Percentiles rank a stretch among this genome's conserved stretches.
Evolutionary conservation across 495 filamentous ascomycete genomes (phyloP).

Genomic region (Sordaria brevicollis): DNA sequence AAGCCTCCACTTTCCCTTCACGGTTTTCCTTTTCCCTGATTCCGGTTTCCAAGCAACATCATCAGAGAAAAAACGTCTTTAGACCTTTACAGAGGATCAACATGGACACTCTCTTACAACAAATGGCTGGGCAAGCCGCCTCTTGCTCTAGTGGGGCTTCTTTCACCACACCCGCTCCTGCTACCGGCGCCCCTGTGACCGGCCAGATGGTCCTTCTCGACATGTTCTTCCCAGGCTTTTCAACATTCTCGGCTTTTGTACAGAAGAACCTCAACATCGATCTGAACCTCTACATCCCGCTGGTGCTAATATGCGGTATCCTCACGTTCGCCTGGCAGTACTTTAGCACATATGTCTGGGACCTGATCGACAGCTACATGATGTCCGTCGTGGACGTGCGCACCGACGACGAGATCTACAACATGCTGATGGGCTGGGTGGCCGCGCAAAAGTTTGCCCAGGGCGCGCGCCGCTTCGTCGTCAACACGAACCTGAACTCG

Average conservation of each 20-base stretch:
- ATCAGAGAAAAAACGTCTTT: not conserved
- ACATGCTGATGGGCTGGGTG: conserved; percentile 61
- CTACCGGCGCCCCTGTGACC: not conserved
- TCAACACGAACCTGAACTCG: conserved; percentile 46
- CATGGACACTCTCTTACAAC: not conserved
- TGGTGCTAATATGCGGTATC: conserved; percentile 41
- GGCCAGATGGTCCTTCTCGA: conserved; percentile 47
- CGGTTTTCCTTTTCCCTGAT: not conserved
- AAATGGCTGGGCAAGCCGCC: not conserved
- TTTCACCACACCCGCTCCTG: not conserved
- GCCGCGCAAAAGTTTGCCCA: conserved; percentile 49
- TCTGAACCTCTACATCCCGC: conserved; percentile 57
- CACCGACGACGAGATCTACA: conserved; percentile 58
- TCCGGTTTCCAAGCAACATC: not conserved
- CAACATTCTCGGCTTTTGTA: conserved; percentile 49
- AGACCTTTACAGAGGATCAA: not conserved
- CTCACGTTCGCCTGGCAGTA: conserved; percentile 43
- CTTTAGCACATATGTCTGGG: conserved; percentile 31
- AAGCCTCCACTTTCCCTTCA: not conserved
- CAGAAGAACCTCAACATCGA: conserved; percentile 57
- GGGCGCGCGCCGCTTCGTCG: conserved; percentile 48
- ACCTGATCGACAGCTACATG: conserved; percentile 32
- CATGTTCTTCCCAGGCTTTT: conserved; percentile 64
- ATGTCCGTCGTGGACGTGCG: conserved; percentile 56
- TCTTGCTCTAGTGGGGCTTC: not conserved